Evolutionary conservation across 1,284 basidiomycete species (phyloP).

Genomic region (Hemileia vastatrix): DNA sequence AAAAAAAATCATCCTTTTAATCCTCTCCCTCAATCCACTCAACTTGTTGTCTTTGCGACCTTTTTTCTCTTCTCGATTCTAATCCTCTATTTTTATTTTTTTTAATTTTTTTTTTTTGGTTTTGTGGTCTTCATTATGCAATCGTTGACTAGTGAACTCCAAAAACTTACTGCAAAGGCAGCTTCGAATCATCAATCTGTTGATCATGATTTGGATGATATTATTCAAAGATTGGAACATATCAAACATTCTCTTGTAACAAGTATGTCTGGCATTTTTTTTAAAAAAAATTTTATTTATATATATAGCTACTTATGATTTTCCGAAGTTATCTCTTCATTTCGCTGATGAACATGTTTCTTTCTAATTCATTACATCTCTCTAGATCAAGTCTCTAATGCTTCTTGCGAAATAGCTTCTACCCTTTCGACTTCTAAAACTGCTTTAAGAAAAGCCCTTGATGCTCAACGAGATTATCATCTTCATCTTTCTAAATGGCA

Average conservation of each 20-base stretch:
- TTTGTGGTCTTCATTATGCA: slow-evolving; percentile 2
- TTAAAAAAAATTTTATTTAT: background rate
- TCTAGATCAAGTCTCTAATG: background rate
- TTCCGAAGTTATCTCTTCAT: background rate
- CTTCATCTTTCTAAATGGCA: slow-evolving; percentile 14
- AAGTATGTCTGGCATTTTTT: background rate
- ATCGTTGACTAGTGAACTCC: slow-evolving; percentile 11
- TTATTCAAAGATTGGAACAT: slow-evolving; percentile 8
- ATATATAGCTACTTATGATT: background rate
- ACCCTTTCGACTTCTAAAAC: slow-evolving; percentile 10
- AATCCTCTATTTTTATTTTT: too few relatives aligned
- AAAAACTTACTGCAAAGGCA: slow-evolving; percentile 12
- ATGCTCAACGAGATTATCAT: slow-evolving; percentile 18
- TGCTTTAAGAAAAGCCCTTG: slow-evolving; percentile 6
- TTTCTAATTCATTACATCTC: background rate
- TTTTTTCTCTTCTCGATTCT: too few relatives aligned
- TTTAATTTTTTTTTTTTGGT: too few relatives aligned
- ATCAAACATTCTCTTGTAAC: slow-evolving; percentile 5
- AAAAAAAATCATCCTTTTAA: too few relatives aligned
- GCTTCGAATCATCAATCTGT: slow-evolving; percentile 1
- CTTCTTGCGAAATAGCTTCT: background rate
- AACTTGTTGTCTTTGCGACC: too few relatives aligned
- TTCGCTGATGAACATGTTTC: background rate
- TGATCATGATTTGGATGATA: slow-evolving; percentile 5
- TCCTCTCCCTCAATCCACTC: too few relatives aligned